These are phyloP conservation scores for Microbotryomycetes sp. DNA, from an alignment of 1,284 basidiomycete species.

Conservation along the genomic window DNA sequence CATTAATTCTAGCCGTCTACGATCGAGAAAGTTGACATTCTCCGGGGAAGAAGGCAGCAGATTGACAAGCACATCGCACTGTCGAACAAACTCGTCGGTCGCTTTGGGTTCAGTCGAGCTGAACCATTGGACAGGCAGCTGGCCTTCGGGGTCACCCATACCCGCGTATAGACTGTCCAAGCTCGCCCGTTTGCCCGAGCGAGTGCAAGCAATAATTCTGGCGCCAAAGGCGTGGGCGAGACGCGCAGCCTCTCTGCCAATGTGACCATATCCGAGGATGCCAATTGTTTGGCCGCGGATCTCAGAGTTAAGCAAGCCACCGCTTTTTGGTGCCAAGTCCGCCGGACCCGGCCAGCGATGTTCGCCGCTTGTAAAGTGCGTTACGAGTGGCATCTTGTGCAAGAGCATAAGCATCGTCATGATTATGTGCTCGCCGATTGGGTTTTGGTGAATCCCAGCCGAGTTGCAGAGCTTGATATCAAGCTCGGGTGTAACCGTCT, in stretches of 20 bases:
- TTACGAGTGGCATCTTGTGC: slow-evolving; percentile 34
- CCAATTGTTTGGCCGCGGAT: slow-evolving; percentile 1
- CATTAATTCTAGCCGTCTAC: slow-evolving; percentile 17
- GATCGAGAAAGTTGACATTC: slow-evolving; percentile 6
- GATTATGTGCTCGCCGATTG: slow-evolving; percentile 29
- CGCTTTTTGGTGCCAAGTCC: slow-evolving; percentile 10
- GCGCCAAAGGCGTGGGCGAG: slow-evolving; percentile 10
- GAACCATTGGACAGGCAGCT: neutral
- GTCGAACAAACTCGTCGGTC: neutral
- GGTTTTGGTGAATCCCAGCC: slow-evolving; percentile 19
- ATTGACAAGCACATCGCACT: neutral
- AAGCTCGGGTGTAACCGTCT: neutral
- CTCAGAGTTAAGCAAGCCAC: neutral
- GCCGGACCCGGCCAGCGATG: slow-evolving; percentile 5
- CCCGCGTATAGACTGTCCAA: neutral
- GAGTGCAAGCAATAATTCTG: slow-evolving; percentile 14
- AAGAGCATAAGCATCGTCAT: neutral
- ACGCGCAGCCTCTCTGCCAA: slow-evolving; percentile 20
- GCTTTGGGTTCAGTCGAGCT: neutral
- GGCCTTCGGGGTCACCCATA: slow-evolving; percentile 35
- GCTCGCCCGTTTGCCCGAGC: slow-evolving; percentile 12
- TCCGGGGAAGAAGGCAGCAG: slow-evolving; percentile 15
- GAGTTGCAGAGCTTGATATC: slow-evolving; percentile 13
- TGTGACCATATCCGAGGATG: slow-evolving; percentile 13
- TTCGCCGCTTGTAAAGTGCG: neutral